Conservation (phyloP, 2,329 filamentous ascomycete genomes). For the Amphichorda felina region DNA sequence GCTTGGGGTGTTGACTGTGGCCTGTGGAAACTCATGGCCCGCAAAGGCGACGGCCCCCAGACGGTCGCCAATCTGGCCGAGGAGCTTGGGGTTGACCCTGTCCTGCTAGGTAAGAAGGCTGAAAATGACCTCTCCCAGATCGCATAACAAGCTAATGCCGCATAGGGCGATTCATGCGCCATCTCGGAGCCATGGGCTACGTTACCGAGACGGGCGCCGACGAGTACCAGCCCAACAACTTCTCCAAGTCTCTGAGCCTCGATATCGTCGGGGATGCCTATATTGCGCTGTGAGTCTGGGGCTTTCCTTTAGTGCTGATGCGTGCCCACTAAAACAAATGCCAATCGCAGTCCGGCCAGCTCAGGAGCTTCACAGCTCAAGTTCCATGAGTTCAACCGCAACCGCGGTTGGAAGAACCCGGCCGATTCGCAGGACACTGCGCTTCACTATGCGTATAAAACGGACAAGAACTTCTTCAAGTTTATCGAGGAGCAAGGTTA, state of each 20-base stretch:
- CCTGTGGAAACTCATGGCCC: conserved; percentile 18
- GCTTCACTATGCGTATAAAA: conserved; percentile 19
- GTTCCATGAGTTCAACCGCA: conserved; percentile 12
- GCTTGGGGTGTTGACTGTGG: conserved; percentile 18
- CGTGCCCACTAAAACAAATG: neutral
- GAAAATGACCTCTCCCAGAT: too few species aligned
- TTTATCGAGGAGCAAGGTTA: conserved; percentile 15
- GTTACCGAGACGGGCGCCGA: conserved; percentile 17
- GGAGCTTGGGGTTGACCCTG: conserved; percentile 12
- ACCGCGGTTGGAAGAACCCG: conserved; percentile 9
- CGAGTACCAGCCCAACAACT: conserved; percentile 21
- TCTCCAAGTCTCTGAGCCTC: conserved; percentile 16
- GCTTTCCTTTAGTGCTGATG: neutral
- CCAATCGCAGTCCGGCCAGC: conserved; percentile 6
- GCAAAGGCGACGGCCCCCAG: conserved; percentile 16
- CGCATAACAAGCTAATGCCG: neutral
- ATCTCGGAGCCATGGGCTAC: conserved; percentile 22
- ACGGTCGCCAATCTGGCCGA: conserved; percentile 15
- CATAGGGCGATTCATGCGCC: conserved; percentile 17
- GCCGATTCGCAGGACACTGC: conserved; percentile 14
- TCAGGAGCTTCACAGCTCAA: conserved; percentile 4
- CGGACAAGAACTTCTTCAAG: conserved; percentile 20
- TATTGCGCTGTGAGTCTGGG: conserved; percentile 5
- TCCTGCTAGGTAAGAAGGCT: conserved; percentile 11
- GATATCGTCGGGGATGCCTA: conserved; percentile 5